A percentile compares a stretch with the other conserved stretches of the same genome.
Conservation (phyloP, 2,329 filamentous ascomycete genomes). For the Penicillium freii region DNA sequence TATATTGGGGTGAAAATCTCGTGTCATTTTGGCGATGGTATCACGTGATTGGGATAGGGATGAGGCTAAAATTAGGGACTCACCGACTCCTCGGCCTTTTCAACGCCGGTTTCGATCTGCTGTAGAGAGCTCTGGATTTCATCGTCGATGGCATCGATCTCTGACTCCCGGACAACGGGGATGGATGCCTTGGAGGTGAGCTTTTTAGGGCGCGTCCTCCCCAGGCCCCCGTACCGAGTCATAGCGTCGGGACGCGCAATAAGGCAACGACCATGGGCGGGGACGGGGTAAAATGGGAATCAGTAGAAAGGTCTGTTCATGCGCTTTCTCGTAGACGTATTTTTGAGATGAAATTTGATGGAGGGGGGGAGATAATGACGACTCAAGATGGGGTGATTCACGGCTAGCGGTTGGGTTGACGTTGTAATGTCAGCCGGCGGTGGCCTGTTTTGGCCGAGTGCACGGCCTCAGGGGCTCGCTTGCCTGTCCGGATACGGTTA, state of each 20-base stretch:
- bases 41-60: slow-evolving; percentile 43
- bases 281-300: slow-evolving; percentile 64
- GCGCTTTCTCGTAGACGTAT: slow-evolving; percentile 52
- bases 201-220: slow-evolving; percentile 61
- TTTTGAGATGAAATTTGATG: slow-evolving; percentile 55
- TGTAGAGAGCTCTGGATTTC: slow-evolving; percentile 74
- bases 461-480: slow-evolving; percentile 47
- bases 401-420: slow-evolving; percentile 44
- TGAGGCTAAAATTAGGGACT: slow-evolving; percentile 51
- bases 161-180: slow-evolving; percentile 81
- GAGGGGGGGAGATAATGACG: slow-evolving; percentile 44
- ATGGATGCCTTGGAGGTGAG: slow-evolving; percentile 87
- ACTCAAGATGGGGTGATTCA: slow-evolving; percentile 15
- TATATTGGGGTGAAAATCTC: slow-evolving; percentile 32
- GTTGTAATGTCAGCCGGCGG: slow-evolving; percentile 43
- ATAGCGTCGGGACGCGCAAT: slow-evolving; percentile 43
- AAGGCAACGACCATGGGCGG: slow-evolving; percentile 40
- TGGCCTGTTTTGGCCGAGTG: slow-evolving; percentile 43
- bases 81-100: slow-evolving; percentile 96
- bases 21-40: slow-evolving; percentile 30
- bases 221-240: slow-evolving; percentile 47
- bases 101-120: slow-evolving; percentile 92
- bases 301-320: slow-evolving; percentile 60
- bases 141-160: slow-evolving; percentile 89
- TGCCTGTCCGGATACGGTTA: slow-evolving; percentile 40